These are phyloP conservation scores for Scedosporium aurantiacum DNA, from an alignment of 2,329 filamentous ascomycete species.

Conservation along the genomic window DNA sequence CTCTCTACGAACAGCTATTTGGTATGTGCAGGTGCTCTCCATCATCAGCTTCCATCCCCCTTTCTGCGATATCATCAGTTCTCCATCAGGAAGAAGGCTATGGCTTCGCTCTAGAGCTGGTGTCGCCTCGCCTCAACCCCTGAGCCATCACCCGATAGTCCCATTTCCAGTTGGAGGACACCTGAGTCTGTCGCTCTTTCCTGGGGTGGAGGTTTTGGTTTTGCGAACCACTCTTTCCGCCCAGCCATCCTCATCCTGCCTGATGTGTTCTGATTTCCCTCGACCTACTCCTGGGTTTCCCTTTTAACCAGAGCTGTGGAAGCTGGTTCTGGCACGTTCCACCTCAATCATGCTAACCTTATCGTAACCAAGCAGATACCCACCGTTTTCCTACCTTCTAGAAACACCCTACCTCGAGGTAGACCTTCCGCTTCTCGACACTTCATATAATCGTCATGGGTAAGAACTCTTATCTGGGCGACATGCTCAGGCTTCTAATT, in stretches of 20 bases:
- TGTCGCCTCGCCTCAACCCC: neutral
- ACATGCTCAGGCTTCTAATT: neutral
- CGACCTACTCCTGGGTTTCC: neutral
- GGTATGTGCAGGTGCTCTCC: constrained; percentile 5
- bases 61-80: neutral
- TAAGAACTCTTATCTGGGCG: neutral
- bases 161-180: too few relatives aligned
- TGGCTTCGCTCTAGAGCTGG: neutral
- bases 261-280: neutral
- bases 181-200: too few relatives aligned
- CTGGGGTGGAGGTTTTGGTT: neutral
- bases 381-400: neutral
- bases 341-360: neutral
- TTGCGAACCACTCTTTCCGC: neutral
- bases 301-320: neutral
- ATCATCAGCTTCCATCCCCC: neutral
- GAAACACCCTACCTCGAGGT: neutral
- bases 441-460: neutral
- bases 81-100: neutral
- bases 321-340: too few relatives aligned
- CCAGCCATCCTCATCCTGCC: neutral
- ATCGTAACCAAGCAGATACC: neutral
- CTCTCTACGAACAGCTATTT: constrained; percentile 10
- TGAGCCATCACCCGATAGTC: neutral
- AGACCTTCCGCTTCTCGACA: neutral